Evolutionary conservation across 768 basidiomycete genomes (phyloP).

Genomic region (Mycena sanguinolenta): DNA sequence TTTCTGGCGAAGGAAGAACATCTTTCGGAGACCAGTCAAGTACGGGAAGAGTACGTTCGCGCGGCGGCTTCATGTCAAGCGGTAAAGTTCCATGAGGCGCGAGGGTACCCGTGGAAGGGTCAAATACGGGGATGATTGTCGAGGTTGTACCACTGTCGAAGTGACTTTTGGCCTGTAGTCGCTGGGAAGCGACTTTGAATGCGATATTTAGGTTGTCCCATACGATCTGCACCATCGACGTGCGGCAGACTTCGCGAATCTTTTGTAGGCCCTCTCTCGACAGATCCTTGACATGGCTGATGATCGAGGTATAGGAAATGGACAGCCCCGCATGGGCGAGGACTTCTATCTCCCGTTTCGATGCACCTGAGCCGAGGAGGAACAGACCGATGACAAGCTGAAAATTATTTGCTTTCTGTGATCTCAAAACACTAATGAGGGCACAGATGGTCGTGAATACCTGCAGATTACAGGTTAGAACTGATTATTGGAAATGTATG

Average conservation of each 20-base stretch:
- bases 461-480: conserved; percentile 3
- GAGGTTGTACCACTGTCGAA: neutral
- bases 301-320: conserved; percentile 1
- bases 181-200: neutral
- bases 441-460: conserved; percentile 29
- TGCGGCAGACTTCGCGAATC: conserved; percentile 16
- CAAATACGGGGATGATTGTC: conserved; percentile 34
- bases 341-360: conserved; percentile 7
- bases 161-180: neutral
- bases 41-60: conserved; percentile 12
- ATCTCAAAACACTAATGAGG: conserved; percentile 22
- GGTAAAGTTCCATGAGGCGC: conserved; percentile 25
- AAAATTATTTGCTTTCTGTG: conserved; percentile 31
- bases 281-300: conserved; percentile 12
- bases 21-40: conserved; percentile 13
- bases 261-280: conserved; percentile 1
- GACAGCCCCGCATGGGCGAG: conserved; percentile 34
- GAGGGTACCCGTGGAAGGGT: conserved; percentile 18
- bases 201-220: conserved; percentile 43
- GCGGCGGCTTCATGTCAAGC: conserved; percentile 14
- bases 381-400: conserved; percentile 32
- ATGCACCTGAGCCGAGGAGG: conserved; percentile 32
- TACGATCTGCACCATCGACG: conserved; percentile 30
- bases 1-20: conserved; percentile 7
- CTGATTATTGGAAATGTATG: too few relatives aligned